A percentile compares a stretch with the other conserved stretches of the same genome.
Conservation (phyloP, 805 yeast species). For the Ascoidea rubescens region DNA sequence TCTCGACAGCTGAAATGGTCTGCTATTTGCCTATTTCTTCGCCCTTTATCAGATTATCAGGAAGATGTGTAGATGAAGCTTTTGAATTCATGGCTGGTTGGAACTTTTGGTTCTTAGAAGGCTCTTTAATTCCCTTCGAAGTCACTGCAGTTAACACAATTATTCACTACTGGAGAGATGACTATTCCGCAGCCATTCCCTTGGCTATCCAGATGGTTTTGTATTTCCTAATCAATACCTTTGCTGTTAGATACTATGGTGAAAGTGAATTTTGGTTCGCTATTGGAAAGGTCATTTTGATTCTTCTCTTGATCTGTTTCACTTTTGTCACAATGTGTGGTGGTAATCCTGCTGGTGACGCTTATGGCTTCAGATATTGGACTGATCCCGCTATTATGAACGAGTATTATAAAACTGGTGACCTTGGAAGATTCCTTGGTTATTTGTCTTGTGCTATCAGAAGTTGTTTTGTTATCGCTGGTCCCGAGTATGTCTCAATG, state of each 20-base stretch:
- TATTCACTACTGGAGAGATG: conserved; percentile 71
- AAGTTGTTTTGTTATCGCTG: conserved; percentile 72
- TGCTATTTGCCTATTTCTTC: conserved; percentile 65
- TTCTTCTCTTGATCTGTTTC: conserved; percentile 58
- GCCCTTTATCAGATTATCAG: conserved; percentile 63
- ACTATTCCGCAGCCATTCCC: conserved; percentile 58
- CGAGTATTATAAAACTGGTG: conserved; percentile 37
- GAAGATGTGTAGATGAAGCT: conserved; percentile 65
- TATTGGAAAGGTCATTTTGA: conserved; percentile 57
- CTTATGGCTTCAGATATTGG: conserved; percentile 47
- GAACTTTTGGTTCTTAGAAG: conserved; percentile 67
- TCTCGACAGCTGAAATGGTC: conserved; percentile 68
- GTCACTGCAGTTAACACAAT: conserved; percentile 69
- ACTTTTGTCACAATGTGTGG: conserved; percentile 78
- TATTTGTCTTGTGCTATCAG: conserved; percentile 53
- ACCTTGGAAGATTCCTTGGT: conserved; percentile 55
- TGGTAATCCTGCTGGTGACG: conserved; percentile 64
- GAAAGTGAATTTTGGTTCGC: conserved; percentile 75
- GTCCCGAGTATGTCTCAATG: conserved; percentile 78
- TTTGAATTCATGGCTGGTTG: conserved; percentile 65
- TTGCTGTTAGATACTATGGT: conserved; percentile 67
- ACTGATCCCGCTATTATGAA: conserved; percentile 42
- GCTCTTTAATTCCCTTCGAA: conserved; percentile 72
- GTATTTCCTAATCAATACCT: conserved; percentile 49
- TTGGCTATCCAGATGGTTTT: conserved; percentile 50